Evolutionary conservation across 352 stramenopile species (phyloP).

Genomic region (Poterioochromonas sp.): DNA sequence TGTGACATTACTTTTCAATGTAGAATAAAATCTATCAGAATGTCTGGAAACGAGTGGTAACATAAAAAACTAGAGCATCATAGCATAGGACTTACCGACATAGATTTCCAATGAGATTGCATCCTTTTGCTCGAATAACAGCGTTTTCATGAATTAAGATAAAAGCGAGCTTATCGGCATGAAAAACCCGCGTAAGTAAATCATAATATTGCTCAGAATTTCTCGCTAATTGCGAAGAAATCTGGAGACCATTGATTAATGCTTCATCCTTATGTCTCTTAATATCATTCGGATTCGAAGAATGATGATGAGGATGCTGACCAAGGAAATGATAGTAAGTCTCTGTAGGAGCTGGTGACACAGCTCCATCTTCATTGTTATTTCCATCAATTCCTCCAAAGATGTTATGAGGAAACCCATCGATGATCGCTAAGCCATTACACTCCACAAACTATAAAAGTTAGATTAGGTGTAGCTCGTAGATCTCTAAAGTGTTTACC

Average conservation of each 20-base stretch:
- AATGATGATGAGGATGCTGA: no score
- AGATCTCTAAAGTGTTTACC: not conserved
- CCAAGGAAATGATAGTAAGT: no score
- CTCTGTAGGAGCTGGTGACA: no score
- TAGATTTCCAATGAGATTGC: constrained; percentile 82
- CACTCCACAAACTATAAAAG: constrained; percentile 28
- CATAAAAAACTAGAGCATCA: not conserved
- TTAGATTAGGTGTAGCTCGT: no score
- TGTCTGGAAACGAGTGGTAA: no score
- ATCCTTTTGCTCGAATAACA: constrained; percentile 67
- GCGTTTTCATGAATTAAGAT: constrained; percentile 57
- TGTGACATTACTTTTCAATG: not conserved
- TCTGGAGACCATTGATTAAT: constrained; percentile 65
- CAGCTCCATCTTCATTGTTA: no score
- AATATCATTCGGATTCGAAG: no score
- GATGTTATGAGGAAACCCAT: not conserved
- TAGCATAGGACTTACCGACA: constrained; percentile 60
- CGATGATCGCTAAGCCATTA: constrained; percentile 10
- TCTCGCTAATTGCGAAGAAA: constrained; percentile 71
- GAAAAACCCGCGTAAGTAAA: constrained; percentile 50
- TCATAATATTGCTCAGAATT: constrained; percentile 62
- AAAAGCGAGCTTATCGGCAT: constrained; percentile 41
- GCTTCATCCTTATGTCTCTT: constrained; percentile 36
- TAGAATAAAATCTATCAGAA: constrained; percentile 2
- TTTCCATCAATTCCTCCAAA: no score